Percentiles rank a stretch among this genome's conserved stretches.
These are phyloP conservation scores for Symmetrospora coprosmae DNA, from an alignment of 768 basidiomycete species.

Conservation along the genomic window DNA sequence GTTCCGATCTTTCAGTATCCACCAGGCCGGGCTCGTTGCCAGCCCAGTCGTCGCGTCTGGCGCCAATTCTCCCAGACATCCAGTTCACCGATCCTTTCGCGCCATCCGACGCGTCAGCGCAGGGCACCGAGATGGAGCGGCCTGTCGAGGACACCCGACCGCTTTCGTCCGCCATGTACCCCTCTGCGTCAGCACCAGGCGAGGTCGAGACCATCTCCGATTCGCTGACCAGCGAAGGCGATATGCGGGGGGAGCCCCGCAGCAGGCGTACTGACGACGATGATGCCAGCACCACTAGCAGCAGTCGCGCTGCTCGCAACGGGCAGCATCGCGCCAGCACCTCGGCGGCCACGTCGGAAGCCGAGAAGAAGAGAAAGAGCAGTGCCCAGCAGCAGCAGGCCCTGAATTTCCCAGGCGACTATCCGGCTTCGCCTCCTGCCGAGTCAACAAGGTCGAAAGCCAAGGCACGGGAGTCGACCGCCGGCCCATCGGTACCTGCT, in stretches of 20 bases:
- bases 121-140: no score
- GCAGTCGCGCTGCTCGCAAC: not conserved
- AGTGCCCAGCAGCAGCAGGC: slow-evolving; percentile 65
- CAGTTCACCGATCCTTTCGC: slow-evolving; percentile 17
- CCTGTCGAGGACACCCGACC: no score
- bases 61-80: not conserved
- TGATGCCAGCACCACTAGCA: slow-evolving; percentile 20
- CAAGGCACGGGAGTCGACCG: not conserved
- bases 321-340: not conserved
- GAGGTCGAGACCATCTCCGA: slow-evolving; percentile 16
- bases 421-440: slow-evolving; percentile 42
- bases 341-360: not conserved
- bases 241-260: slow-evolving; percentile 6
- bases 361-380: slow-evolving; percentile 42
- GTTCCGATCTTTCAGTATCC: no score
- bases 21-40: no score
- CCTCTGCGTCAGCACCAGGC: slow-evolving; percentile 19
- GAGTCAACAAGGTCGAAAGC: slow-evolving; percentile 24
- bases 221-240: slow-evolving; percentile 5
- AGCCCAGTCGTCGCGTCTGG: not conserved
- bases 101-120: not conserved
- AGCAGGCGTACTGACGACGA: slow-evolving; percentile 10
- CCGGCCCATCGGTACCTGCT: not conserved
- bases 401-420: slow-evolving; percentile 94
- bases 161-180: slow-evolving; percentile 12